These are phyloP conservation scores for Pachyrhizus erosus DNA, from an alignment of 306 rosid species.

Conservation along the genomic window DNA sequence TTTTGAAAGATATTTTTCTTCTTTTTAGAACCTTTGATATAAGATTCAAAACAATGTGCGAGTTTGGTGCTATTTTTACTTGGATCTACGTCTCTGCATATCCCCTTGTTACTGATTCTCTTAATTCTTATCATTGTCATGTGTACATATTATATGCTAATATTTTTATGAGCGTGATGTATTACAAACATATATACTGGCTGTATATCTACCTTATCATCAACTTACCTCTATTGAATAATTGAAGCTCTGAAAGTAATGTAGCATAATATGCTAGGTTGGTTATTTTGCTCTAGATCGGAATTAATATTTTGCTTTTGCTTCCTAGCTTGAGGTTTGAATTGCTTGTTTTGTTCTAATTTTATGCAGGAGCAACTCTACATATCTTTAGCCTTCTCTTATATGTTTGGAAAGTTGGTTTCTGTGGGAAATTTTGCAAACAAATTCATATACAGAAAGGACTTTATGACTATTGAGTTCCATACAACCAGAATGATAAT, in stretches of 20 bases:
- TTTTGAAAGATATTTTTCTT: background rate
- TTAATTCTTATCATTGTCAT: background rate
- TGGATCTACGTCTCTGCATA: conserved; percentile 30
- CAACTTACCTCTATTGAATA: conserved; percentile 10
- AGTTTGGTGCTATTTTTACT: conserved; percentile 5
- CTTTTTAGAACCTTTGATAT: background rate
- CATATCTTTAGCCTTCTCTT: conserved; percentile 28
- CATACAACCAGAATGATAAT: conserved; percentile 28
- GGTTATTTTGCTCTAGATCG: background rate
- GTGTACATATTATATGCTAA: background rate
- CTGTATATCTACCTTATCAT: conserved; percentile 6
- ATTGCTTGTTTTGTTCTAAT: conserved; percentile 38
- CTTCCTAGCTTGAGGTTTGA: conserved; percentile 39
- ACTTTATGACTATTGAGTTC: conserved; percentile 17
- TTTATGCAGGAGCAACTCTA: conserved; percentile 46
- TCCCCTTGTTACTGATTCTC: background rate
- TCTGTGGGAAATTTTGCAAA: conserved; percentile 34
- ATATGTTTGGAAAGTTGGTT: conserved; percentile 31
- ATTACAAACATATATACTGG: background rate
- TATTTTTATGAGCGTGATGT: background rate
- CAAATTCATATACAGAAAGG: conserved; percentile 42
- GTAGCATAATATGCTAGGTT: background rate
- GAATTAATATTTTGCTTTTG: conserved; percentile 5
- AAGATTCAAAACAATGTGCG: conserved; percentile 24
- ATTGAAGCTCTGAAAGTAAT: conserved; percentile 2